Base-by-base conservation (phyloP, 306 rosid genomes). In the Abrus pulchellus region DNA sequence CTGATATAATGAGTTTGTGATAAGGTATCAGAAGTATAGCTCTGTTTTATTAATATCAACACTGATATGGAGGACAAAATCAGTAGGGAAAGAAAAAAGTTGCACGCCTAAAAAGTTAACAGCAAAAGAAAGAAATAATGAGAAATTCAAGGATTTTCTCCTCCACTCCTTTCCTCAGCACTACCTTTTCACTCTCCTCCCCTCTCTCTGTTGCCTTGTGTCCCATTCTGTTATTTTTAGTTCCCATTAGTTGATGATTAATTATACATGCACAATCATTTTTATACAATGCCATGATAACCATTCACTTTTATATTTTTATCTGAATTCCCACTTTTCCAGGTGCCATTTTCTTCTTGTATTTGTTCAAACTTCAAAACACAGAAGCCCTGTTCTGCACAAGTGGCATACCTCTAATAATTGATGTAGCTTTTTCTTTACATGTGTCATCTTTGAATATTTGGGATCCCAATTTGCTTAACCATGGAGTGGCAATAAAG, bases 391-490 rank as follows among this genome's bases (percentile, higher is more conserved):
- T 36, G 29, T 72, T 54, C 40, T 72, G 61, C 77, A 36, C 77
- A 5, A 72, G 27, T 72, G 12, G 6, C 77, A 72, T 54, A 29
- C 68, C n/a, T 29, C 34, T 13, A 33, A 10, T 34, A n/a, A 47
- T 53, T 29, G 57, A 12, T 12, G 56, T 29, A 36, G 1, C 63
- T 5, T 44, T 74, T 60, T 60, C 33, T 30, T 45, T 48, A 44
- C 1, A 9, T 7, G 54, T 40, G 40, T 52, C 32, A 36, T 65
- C 66, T 66, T 66, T 41, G 32, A 50, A 27, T 66, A 77, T 77
- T 53, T 66, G 75, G 65, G 65, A 53, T 50, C 38, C 13, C 54
- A 53, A 14, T 52, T 11, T 77, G 33, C 66, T 29, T 36, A 76
- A 52, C 53, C 52, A 27, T 64, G 41, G 44, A 45, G 29, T 57